Conservation (phyloP, 495 filamentous ascomycete genomes). For the Endocarpon pusillum region DNA sequence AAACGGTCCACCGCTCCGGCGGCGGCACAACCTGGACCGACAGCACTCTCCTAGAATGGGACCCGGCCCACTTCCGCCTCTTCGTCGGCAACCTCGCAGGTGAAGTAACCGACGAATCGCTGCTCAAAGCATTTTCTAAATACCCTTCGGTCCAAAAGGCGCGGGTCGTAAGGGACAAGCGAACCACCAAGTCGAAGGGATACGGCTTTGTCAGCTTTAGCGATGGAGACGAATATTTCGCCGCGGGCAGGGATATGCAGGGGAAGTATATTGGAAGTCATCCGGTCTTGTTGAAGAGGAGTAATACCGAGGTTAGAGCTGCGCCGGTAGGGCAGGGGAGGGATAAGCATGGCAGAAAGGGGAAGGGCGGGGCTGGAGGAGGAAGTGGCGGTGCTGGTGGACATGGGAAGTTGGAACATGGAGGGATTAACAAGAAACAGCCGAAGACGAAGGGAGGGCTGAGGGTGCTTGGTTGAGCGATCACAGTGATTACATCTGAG, state of each 20-base stretch:
- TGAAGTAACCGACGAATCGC: slow-evolving; percentile 89
- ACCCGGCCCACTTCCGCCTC: slow-evolving; percentile 82
- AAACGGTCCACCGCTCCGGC: slow-evolving; percentile 70
- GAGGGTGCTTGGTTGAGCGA: slow-evolving; percentile 62
- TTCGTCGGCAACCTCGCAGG: slow-evolving; percentile 97
- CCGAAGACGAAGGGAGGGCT: slow-evolving; percentile 66
- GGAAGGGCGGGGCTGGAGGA: slow-evolving; percentile 19
- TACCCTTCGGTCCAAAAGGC: slow-evolving; percentile 84
- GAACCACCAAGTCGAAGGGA: slow-evolving; percentile 85
- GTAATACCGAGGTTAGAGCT: slow-evolving; percentile 77
- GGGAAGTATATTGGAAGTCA: slow-evolving; percentile 98
- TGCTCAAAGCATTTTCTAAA: slow-evolving; percentile 80
- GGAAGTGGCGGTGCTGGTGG: slow-evolving; percentile 15
- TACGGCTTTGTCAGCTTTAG: slow-evolving; percentile 95
- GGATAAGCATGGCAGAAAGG: slow-evolving; percentile 29
- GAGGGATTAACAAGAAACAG: slow-evolving; percentile 59
- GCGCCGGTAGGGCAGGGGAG: slow-evolving; percentile 26
- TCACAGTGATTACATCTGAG: too few relatives aligned
- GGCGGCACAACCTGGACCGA: slow-evolving; percentile 87
- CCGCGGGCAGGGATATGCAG: slow-evolving; percentile 91
- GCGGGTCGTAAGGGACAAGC: slow-evolving; percentile 88
- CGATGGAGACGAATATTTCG: slow-evolving; percentile 89
- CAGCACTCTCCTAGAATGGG: slow-evolving; percentile 77
- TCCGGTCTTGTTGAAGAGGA: slow-evolving; percentile 68
- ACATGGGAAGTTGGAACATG: slow-evolving; percentile 31